Conservation (phyloP, 345 rosid species). For the Toxicodendron radicans region DNA sequence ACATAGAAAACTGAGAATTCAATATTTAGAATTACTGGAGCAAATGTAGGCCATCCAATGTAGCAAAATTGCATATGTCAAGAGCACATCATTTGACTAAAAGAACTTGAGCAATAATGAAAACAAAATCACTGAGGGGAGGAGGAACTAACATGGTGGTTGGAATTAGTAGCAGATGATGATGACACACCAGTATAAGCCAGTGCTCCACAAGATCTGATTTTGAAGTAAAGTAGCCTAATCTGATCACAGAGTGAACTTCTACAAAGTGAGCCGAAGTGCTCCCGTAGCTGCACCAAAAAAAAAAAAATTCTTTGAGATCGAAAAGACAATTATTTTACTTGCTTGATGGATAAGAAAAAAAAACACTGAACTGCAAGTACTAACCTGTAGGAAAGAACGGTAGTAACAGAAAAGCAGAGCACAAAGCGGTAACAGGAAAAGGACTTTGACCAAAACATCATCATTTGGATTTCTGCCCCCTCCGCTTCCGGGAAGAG, state of each 20-base stretch:
- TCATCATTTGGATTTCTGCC: slow-evolving; percentile 75
- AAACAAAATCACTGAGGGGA: not conserved
- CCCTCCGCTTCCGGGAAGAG: slow-evolving; percentile 92
- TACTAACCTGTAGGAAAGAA: slow-evolving; percentile 51
- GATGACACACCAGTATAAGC: slow-evolving; percentile 61
- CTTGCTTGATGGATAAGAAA: slow-evolving; percentile 1
- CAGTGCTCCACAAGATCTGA: slow-evolving; percentile 58
- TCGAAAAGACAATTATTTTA: not conserved
- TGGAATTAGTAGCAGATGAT: slow-evolving; percentile 43
- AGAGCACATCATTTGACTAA: not conserved
- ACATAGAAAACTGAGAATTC: too few relatives aligned
- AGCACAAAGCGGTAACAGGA: slow-evolving; percentile 66
- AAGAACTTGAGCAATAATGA: slow-evolving; percentile 1
- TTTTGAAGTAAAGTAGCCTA: slow-evolving; percentile 58
- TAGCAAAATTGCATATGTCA: too few relatives aligned
- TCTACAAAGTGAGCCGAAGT: slow-evolving; percentile 48
- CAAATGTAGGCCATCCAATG: too few relatives aligned
- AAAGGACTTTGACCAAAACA: slow-evolving; percentile 63
- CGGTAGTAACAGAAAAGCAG: slow-evolving; percentile 50
- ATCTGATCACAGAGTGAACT: slow-evolving; percentile 59
- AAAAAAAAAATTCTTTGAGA: slow-evolving; percentile 12
- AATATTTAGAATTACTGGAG: too few relatives aligned
- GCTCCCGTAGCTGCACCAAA: slow-evolving; percentile 53
- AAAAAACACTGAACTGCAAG: not conserved
- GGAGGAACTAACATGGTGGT: slow-evolving; percentile 49